Evolutionary conservation across 2,329 filamentous ascomycete genomes (phyloP).

Genomic region (Cordyceps cicadae): DNA sequence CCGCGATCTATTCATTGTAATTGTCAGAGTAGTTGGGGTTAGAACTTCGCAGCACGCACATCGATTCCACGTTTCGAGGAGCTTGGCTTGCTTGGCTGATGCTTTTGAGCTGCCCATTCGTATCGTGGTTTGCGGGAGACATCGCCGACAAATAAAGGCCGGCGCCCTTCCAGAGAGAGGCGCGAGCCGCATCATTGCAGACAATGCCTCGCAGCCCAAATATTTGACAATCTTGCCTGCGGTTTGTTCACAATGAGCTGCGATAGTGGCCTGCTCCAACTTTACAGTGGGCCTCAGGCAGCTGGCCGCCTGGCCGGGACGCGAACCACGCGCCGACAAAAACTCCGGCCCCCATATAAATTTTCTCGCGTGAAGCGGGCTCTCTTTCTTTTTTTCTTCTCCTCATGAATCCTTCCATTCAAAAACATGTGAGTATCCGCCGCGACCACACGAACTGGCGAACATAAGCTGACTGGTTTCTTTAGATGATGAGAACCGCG

Average conservation of each 20-base stretch:
- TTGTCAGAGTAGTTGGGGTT: neutral
- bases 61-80: constrained; percentile 23
- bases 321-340: constrained; percentile 19
- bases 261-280: neutral
- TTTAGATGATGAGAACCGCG: constrained; percentile 99
- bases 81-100: constrained; percentile 16
- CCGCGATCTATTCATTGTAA: constrained; percentile 20
- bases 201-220: neutral
- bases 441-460: constrained; percentile 14
- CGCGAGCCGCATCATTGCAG: constrained; percentile 1
- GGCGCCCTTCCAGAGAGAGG: neutral
- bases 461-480: constrained; percentile 24
- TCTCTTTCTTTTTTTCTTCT: constrained; percentile 40
- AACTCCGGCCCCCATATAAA: constrained; percentile 30
- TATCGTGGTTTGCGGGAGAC: neutral
- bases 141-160: neutral
- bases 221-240: neutral
- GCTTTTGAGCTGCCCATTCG: constrained; percentile 4
- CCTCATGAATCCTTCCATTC: constrained; percentile 97
- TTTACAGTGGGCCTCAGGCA: constrained; percentile 9
- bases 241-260: neutral
- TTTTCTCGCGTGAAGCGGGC: constrained; percentile 21
- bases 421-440: constrained; percentile 72
- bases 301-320: neutral
- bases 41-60: constrained; percentile 18